Conservation (phyloP, 176 grass and related monocot species). For the Triticum urartu region DNA sequence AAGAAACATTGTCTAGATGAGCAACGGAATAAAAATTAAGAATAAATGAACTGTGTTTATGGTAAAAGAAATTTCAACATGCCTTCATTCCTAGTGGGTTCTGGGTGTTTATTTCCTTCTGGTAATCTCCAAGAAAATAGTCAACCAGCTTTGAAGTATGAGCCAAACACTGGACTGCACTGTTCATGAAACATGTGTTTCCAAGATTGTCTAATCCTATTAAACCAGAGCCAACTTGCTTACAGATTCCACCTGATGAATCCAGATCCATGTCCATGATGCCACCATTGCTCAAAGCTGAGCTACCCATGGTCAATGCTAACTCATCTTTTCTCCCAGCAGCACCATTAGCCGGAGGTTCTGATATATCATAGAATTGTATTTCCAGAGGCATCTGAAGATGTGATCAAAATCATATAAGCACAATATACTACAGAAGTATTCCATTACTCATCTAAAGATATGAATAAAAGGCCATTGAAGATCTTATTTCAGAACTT, state of each 20-base stretch:
- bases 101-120: slow-evolving; percentile 72
- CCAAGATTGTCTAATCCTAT: slow-evolving; percentile 89
- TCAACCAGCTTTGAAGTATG: slow-evolving; percentile 87
- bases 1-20: slow-evolving; percentile 29
- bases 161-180: slow-evolving; percentile 88
- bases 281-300: slow-evolving; percentile 52
- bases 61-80: slow-evolving; percentile 31
- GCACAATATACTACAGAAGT: background rate
- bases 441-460: background rate
- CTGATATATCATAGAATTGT: slow-evolving; percentile 65
- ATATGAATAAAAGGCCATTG: background rate
- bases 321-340: slow-evolving; percentile 58
- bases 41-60: slow-evolving; percentile 20
- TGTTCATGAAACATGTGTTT: slow-evolving; percentile 99
- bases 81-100: slow-evolving; percentile 85
- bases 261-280: slow-evolving; percentile 33
- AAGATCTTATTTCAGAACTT: background rate
- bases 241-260: slow-evolving; percentile 50
- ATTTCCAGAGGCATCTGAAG: slow-evolving; percentile 86
- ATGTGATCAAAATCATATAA: slow-evolving; percentile 36
- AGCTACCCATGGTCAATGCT: slow-evolving; percentile 40
- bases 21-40: slow-evolving; percentile 8
- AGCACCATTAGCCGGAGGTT: slow-evolving; percentile 40
- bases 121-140: slow-evolving; percentile 87
- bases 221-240: slow-evolving; percentile 71